Percentiles rank a stretch among this genome's conserved stretches.
Evolutionary conservation across 768 basidiomycete genomes (phyloP).

Genomic region (Russula ochroleuca): DNA sequence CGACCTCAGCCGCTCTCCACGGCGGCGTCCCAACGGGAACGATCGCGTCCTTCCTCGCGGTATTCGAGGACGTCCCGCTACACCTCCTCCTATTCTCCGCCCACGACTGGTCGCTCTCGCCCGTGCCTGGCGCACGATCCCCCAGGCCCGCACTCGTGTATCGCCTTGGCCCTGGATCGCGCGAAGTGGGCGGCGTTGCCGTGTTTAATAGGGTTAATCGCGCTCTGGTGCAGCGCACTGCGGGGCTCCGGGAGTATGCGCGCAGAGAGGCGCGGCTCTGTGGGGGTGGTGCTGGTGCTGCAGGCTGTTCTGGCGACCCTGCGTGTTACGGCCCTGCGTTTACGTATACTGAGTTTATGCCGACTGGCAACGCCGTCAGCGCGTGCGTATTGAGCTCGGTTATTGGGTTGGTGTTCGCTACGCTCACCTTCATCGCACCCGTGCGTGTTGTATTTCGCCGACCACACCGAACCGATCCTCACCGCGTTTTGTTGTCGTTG

Average conservation of each 20-base stretch:
- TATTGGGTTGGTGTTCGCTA: slow-evolving; percentile 26
- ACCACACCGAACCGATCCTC: background rate
- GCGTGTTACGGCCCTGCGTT: slow-evolving; percentile 63
- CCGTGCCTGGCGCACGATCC: slow-evolving; percentile 36
- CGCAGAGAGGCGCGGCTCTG: slow-evolving; percentile 5
- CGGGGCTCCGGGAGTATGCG: slow-evolving; percentile 45
- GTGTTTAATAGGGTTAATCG: slow-evolving; percentile 45
- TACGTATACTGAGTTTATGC: slow-evolving; percentile 69
- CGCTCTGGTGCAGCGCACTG: slow-evolving; percentile 52
- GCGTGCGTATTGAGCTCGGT: slow-evolving; percentile 41
- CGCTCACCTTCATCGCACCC: slow-evolving; percentile 29
- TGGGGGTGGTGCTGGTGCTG: too few relatives aligned
- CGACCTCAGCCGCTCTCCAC: slow-evolving; percentile 45
- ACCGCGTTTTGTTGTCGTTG: background rate
- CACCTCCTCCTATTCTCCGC: slow-evolving; percentile 33
- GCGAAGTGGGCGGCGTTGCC: slow-evolving; percentile 35
- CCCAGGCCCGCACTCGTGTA: slow-evolving; percentile 36
- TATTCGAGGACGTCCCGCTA: slow-evolving; percentile 34
- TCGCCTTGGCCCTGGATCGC: slow-evolving; percentile 33
- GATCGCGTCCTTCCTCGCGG: slow-evolving; percentile 39
- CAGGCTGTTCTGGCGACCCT: slow-evolving; percentile 10
- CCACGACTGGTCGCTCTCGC: slow-evolving; percentile 42
- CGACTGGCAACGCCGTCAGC: slow-evolving; percentile 38
- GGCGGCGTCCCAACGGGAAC: slow-evolving; percentile 66
- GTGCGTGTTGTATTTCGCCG: slow-evolving; percentile 26